phyloP scores from a whole-genome alignment of 2,329 filamentous ascomycete species.

The Diaporthe sp. region DNA sequence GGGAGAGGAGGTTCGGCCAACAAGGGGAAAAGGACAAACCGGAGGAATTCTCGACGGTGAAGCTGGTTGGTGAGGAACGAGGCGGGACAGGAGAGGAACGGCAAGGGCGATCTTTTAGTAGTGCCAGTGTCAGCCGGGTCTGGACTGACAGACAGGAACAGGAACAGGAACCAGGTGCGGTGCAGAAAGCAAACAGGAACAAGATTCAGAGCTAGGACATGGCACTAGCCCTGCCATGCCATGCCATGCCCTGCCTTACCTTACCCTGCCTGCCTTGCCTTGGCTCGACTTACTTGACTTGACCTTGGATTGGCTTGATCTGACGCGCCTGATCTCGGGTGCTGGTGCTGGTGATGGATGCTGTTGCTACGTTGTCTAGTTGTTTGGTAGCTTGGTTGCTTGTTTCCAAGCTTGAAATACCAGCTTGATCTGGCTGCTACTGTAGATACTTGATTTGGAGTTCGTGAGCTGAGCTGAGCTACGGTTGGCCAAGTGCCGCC shows the following conservation, averaged over 20 bases:
- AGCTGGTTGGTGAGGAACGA: slow-evolving; percentile 31
- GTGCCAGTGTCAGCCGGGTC: slow-evolving; percentile 27
- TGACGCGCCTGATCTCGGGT: background rate
- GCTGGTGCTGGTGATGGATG: background rate
- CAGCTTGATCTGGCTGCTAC: slow-evolving; percentile 7
- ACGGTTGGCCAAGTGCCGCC: background rate
- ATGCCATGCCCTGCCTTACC: background rate
- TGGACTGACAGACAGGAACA: slow-evolving; percentile 19
- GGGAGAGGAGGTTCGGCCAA: slow-evolving; percentile 23
- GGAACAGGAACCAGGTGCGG: background rate
- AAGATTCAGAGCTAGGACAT: slow-evolving; percentile 14
- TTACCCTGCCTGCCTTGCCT: background rate
- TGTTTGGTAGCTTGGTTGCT: background rate
- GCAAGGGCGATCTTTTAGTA: slow-evolving; percentile 39
- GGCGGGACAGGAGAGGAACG: slow-evolving; percentile 26
- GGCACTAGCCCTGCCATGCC: background rate
- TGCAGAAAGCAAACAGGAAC: slow-evolving; percentile 6
- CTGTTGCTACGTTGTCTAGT: background rate
- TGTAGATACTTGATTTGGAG: background rate
- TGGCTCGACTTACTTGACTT: slow-evolving; percentile 14
- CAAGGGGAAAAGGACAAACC: slow-evolving; percentile 25
- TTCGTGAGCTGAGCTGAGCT: background rate
- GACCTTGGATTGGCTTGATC: background rate
- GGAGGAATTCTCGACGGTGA: slow-evolving; percentile 40
- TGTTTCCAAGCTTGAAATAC: background rate